These are phyloP conservation scores for Boletus rufocinnamomeus DNA, from an alignment of 768 basidiomycete genomes.

Conservation along the genomic window DNA sequence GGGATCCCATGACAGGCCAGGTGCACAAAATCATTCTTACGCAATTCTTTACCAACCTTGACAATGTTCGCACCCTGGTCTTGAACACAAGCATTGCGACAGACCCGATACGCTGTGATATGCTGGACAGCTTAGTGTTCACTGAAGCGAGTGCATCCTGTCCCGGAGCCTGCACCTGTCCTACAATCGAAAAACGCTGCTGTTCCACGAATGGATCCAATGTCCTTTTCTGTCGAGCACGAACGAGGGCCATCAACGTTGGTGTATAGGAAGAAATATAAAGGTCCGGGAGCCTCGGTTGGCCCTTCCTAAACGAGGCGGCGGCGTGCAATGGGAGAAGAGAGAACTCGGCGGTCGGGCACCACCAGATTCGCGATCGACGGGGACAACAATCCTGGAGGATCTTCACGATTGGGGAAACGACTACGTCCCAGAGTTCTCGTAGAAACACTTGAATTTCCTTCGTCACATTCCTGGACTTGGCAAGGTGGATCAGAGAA, in stretches of 20 bases:
- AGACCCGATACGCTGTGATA: too few relatives aligned
- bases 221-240: not conserved
- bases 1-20: conserved; percentile 22
- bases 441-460: not conserved
- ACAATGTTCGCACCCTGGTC: too few relatives aligned
- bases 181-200: not conserved
- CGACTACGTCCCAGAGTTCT: not conserved
- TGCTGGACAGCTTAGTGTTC: too few relatives aligned
- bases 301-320: not conserved
- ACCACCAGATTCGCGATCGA: not conserved
- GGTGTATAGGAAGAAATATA: not conserved
- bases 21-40: too few relatives aligned
- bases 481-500: not conserved
- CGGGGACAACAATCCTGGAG: not conserved
- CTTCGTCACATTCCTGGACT: not conserved
- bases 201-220: not conserved
- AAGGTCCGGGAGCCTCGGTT: not conserved
- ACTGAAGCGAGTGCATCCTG: too few relatives aligned
- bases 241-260: not conserved
- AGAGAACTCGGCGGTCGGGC: not conserved
- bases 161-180: not conserved
- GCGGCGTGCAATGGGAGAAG: not conserved
- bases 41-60: too few relatives aligned
- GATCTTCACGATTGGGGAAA: not conserved
- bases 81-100: too few relatives aligned